Conservation (phyloP, 2,329 filamentous ascomycete genomes). For the Diaporthe amygdali region DNA sequence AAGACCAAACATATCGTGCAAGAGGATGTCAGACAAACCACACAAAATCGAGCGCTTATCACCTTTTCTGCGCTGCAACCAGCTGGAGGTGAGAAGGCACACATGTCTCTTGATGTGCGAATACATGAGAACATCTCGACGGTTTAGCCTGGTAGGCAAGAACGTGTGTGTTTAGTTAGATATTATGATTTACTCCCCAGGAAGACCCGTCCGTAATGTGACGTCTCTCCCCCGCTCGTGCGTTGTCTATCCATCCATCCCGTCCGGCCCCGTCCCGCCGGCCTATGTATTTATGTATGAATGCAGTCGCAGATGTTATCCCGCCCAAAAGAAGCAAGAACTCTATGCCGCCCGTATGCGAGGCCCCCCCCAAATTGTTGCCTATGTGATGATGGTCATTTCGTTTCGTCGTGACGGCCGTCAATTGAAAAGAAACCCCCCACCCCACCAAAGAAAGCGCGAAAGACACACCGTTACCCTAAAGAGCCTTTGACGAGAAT, state of each 20-base stretch:
- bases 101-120: neutral
- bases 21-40: neutral
- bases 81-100: neutral
- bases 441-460: neutral
- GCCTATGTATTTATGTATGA: slow-evolving; percentile 5
- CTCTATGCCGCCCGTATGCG: slow-evolving; percentile 17
- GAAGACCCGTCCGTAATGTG: neutral
- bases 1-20: no score
- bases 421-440: neutral
- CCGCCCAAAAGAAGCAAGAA: neutral
- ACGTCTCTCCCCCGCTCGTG: neutral
- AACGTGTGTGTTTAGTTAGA: neutral
- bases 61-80: no score
- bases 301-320: neutral
- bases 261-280: neutral
- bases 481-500: neutral
- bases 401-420: slow-evolving; percentile 22
- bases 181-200: slow-evolving; percentile 17
- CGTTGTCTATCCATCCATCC: neutral
- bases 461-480: neutral
- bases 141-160: neutral
- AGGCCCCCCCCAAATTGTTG: slow-evolving; percentile 10
- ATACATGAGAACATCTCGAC: neutral
- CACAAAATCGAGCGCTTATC: neutral
- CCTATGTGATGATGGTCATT: slow-evolving; percentile 21